Percentiles rank a stretch among this genome's conserved stretches.
Evolutionary conservation across 345 rosid species (phyloP).

Genomic region (Eutrema japonicum): DNA sequence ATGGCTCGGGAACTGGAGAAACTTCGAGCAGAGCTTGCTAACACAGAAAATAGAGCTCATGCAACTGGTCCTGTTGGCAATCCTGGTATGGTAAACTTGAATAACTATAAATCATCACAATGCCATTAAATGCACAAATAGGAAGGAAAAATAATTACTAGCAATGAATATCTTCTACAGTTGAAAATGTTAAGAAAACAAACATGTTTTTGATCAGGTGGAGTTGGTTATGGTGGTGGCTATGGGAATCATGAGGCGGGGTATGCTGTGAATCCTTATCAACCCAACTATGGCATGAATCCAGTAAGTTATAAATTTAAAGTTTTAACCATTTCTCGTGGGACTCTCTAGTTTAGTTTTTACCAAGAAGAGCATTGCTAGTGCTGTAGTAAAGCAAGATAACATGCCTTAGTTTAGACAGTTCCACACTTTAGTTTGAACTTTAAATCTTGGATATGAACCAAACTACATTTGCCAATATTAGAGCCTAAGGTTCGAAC

Average conservation of each 20-base stretch:
- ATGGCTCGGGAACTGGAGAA: conserved; percentile 97
- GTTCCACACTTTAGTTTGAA: neutral
- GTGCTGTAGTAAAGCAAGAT: conserved; percentile 9
- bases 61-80: conserved; percentile 56
- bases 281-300: conserved; percentile 70
- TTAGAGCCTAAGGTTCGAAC: conserved; percentile 8
- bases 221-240: conserved; percentile 62
- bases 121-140: neutral
- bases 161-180: neutral
- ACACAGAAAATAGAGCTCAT: conserved; percentile 76
- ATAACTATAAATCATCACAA: conserved; percentile 20
- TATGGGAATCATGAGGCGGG: conserved; percentile 72
- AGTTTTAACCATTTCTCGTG: neutral
- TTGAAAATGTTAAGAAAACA: conserved; percentile 6
- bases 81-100: conserved; percentile 49
- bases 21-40: conserved; percentile 92
- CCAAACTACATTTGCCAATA: conserved; percentile 16
- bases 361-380: neutral
- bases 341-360: neutral
- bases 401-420: conserved; percentile 2
- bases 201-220: conserved; percentile 40
- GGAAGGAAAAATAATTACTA: neutral
- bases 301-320: conserved; percentile 62
- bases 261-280: conserved; percentile 68
- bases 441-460: conserved; percentile 20